Conservation (phyloP, 108 stramenopile species). For the Skeletonema marinoi region DNA sequence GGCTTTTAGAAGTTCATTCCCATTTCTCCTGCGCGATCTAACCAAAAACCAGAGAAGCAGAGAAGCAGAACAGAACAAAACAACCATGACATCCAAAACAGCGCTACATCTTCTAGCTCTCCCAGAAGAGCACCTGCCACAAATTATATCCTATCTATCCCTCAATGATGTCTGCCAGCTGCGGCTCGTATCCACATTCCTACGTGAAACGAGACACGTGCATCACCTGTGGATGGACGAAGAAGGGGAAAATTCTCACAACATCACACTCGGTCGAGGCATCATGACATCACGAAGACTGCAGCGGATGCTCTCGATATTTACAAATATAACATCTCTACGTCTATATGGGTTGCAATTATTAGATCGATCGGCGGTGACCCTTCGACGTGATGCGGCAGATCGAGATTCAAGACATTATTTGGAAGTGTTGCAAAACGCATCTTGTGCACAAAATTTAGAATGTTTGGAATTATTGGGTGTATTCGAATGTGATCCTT, state of each 20-base stretch:
- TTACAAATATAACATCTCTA: background rate
- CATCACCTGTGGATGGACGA: background rate
- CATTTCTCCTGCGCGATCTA: too few species aligned
- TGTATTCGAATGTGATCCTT: background rate
- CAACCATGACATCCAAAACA: background rate
- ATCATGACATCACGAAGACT: background rate
- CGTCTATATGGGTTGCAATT: background rate
- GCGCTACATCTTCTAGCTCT: background rate
- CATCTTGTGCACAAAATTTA: background rate
- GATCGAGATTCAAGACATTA: constrained; percentile 1
- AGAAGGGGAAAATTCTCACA: background rate
- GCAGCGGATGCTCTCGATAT: background rate
- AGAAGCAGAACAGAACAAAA: too few species aligned
- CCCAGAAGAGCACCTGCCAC: background rate
- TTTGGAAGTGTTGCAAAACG: background rate
- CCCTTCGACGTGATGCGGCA: background rate
- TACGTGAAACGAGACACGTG: background rate
- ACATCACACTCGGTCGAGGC: background rate
- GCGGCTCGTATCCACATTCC: background rate
- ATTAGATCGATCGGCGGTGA: background rate
- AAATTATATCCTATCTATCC: background rate
- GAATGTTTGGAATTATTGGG: background rate
- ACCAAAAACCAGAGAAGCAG: too few species aligned
- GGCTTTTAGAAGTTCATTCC: too few species aligned
- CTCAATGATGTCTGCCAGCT: background rate